Conservation (phyloP, 1,284 basidiomycete species). For the Ceratobasidium sp. region DNA sequence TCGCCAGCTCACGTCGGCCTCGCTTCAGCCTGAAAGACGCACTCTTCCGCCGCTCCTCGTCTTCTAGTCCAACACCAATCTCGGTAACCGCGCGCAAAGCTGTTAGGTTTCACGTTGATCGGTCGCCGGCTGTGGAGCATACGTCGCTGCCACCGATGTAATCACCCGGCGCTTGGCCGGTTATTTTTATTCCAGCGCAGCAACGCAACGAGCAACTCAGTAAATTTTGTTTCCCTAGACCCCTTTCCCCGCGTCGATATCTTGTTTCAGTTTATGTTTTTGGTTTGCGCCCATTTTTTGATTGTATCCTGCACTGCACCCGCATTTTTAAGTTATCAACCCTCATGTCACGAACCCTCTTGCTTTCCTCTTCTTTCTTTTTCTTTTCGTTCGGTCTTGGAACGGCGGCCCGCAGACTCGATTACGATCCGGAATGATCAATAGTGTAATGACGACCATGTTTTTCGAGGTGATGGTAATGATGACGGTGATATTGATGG, state of each 20-base stretch:
- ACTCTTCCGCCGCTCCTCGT: neutral
- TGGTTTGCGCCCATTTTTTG: neutral
- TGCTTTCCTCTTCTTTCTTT: neutral
- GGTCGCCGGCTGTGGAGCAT: slow-evolving; percentile 16
- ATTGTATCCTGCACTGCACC: slow-evolving; percentile 2
- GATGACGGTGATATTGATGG: neutral
- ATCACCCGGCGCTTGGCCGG: neutral
- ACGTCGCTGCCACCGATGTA: slow-evolving; percentile 10
- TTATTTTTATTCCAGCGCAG: slow-evolving; percentile 13
- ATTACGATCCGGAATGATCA: neutral
- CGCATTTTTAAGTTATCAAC: slow-evolving; percentile 15
- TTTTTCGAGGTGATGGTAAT: no score
- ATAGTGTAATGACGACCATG: neutral
- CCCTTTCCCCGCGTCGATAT: slow-evolving; percentile 1
- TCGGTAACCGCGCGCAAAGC: neutral
- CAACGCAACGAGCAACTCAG: neutral
- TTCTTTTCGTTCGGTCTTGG: neutral
- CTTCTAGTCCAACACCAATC: slow-evolving; percentile 1
- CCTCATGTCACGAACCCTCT: neutral
- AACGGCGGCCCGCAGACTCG: neutral
- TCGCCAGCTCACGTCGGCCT: slow-evolving; percentile 13
- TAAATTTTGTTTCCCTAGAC: slow-evolving; percentile 3
- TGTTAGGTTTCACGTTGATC: slow-evolving; percentile 24
- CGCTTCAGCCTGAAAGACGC: slow-evolving; percentile 35
- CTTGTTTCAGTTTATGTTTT: slow-evolving; percentile 22